Evolutionary conservation across 2,329 filamentous ascomycete species (phyloP).

Genomic region (Fusarium marasasianum): DNA sequence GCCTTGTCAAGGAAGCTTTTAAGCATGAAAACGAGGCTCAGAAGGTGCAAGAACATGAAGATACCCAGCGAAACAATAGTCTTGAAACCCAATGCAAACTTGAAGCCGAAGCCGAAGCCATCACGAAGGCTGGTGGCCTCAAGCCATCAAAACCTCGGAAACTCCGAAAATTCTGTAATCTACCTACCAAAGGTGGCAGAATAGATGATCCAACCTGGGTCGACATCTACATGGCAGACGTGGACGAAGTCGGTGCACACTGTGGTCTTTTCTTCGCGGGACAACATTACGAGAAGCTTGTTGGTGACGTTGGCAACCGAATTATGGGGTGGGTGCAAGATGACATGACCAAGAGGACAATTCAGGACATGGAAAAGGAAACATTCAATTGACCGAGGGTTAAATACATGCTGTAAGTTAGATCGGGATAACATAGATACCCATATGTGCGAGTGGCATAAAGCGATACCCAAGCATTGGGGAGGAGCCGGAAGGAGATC

Average conservation of each 20-base stretch:
- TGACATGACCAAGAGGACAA: conserved; percentile 59
- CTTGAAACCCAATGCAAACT: not conserved
- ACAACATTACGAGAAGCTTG: conserved; percentile 77
- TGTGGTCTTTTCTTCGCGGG: conserved; percentile 82
- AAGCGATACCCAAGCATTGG: not conserved
- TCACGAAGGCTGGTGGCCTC: conserved; percentile 13
- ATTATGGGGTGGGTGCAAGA: conserved; percentile 77
- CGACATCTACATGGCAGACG: conserved; percentile 79
- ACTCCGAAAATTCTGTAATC: conserved; percentile 80
- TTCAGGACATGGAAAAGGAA: conserved; percentile 40
- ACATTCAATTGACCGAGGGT: not conserved
- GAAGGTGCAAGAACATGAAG: conserved; percentile 18
- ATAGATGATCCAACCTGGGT: conserved; percentile 78
- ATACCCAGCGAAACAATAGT: not conserved
- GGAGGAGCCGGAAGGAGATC: not conserved
- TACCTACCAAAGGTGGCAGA: conserved; percentile 67
- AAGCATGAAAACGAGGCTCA: conserved; percentile 19
- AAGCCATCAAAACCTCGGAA: conserved; percentile 54
- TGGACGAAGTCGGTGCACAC: conserved; percentile 88
- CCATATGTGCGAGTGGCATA: not conserved
- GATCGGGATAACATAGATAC: not conserved
- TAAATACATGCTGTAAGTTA: not conserved
- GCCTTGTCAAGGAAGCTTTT: conserved; percentile 8
- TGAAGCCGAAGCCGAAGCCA: conserved; percentile 8
- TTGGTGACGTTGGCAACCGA: conserved; percentile 75